Percentiles rank a stretch among this genome's conserved stretches.
Evolutionary conservation across 495 filamentous ascomycete species (phyloP).

Genomic region (Talaromyces stipitatus): DNA sequence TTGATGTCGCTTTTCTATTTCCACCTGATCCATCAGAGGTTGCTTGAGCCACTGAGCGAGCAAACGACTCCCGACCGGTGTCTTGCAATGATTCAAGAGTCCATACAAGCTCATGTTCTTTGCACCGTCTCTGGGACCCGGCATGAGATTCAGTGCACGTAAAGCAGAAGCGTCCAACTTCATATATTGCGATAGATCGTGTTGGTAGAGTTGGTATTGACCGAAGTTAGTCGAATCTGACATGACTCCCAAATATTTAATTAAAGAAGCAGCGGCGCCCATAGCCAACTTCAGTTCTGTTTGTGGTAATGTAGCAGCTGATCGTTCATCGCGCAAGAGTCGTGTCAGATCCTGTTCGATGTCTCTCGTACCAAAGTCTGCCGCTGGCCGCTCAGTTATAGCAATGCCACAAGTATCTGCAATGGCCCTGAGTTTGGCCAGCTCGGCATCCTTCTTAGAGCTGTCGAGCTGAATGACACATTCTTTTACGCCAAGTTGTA

Average conservation of each 20-base stretch:
- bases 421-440: constrained; percentile 78
- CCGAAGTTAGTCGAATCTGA: constrained; percentile 91
- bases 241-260: constrained; percentile 90
- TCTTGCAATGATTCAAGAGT: constrained; percentile 95
- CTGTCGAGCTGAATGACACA: constrained; percentile 73
- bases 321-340: constrained; percentile 75
- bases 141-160: constrained; percentile 94
- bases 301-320: constrained; percentile 71
- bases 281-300: constrained; percentile 95
- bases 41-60: constrained; percentile 98
- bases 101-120: constrained; percentile 98
- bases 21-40: constrained; percentile 82
- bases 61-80: constrained; percentile 81
- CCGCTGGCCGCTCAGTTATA: constrained; percentile 64
- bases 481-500: constrained; percentile 93
- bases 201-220: constrained; percentile 94
- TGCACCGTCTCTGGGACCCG: constrained; percentile 83
- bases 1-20: constrained; percentile 88
- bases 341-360: constrained; percentile 93
- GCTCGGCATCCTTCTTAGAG: constrained; percentile 77
- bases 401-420: constrained; percentile 89
- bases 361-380: constrained; percentile 82
- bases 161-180: constrained; percentile 94
- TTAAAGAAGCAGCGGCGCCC: constrained; percentile 87
- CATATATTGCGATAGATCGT: constrained; percentile 97